Evolutionary conservation across 2,329 filamentous ascomycete species (phyloP).

Genomic region (Tolypocladium album): DNA sequence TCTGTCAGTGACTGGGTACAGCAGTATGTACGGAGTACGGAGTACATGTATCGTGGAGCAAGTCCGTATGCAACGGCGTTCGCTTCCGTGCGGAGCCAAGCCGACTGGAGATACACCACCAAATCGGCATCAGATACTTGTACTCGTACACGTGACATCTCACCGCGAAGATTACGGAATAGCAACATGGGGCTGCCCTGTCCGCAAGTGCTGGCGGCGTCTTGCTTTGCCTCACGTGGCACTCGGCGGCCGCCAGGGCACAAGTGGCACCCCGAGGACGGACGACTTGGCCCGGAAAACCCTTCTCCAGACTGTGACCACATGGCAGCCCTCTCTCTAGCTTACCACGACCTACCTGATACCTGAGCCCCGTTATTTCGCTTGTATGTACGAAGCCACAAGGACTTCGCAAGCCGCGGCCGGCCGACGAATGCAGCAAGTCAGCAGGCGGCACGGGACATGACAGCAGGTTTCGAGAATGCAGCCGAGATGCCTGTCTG

Average conservation of each 20-base stretch:
- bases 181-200: too few species aligned
- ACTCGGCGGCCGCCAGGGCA: neutral
- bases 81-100: neutral
- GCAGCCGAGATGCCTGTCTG: neutral
- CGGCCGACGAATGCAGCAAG: neutral
- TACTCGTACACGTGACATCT: too few species aligned
- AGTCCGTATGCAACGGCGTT: neutral
- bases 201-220: neutral
- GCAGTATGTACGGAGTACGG: too few species aligned
- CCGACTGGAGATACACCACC: too few species aligned
- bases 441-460: neutral
- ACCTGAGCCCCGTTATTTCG: neutral
- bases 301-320: neutral
- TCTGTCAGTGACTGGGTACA: too few species aligned
- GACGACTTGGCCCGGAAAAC: neutral
- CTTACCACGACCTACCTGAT: neutral
- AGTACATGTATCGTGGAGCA: neutral
- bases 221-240: neutral
- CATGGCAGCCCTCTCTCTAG: neutral
- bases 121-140: too few species aligned
- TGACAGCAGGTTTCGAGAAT: neutral
- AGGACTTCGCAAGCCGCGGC: neutral
- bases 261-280: neutral
- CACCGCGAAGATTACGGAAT: too few species aligned
- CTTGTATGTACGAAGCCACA: neutral